phyloP scores from a whole-genome alignment of 495 filamentous ascomycete genomes.

The Talaromyces proteolyticus region DNA sequence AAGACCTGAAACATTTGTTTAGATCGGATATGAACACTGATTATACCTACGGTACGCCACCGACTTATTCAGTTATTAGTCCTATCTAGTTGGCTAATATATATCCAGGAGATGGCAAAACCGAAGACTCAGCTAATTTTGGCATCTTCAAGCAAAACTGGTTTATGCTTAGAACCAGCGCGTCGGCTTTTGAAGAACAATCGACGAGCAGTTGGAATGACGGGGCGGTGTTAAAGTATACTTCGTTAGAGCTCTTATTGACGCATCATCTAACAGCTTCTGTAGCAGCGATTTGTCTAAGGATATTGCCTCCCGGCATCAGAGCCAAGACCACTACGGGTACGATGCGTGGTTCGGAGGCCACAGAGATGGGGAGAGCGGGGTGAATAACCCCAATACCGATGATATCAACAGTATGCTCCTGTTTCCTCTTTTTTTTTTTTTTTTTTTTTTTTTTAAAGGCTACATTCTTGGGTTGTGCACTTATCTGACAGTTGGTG shows the following conservation, averaged over 20 bases:
- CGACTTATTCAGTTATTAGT: no score
- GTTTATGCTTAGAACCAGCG: conserved; percentile 24
- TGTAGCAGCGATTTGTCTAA: conserved; percentile 13
- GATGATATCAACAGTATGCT: conserved; percentile 16
- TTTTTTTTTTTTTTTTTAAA: no score
- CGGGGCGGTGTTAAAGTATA: conserved; percentile 21
- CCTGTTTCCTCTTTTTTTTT: not conserved
- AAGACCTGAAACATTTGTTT: no score
- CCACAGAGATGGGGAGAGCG: conserved; percentile 18
- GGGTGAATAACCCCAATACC: conserved; percentile 16
- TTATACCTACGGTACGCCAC: no score
- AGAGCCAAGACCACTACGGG: conserved; percentile 16
- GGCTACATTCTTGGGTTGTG: no score
- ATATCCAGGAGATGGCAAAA: conserved; percentile 20
- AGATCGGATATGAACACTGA: no score
- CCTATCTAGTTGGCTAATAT: no score
- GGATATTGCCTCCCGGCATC: conserved; percentile 21
- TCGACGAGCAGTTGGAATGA: conserved; percentile 10
- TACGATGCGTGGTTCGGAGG: conserved; percentile 20
- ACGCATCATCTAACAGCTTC: not conserved
- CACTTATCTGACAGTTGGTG: no score
- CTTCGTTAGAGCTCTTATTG: no score
- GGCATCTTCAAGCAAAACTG: conserved; percentile 35
- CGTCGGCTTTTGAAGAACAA: conserved; percentile 15
- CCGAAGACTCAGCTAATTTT: conserved; percentile 23